A percentile compares a stretch with the other conserved stretches of the same genome.
Evolutionary conservation across 768 basidiomycete genomes (phyloP).

Genomic region (Cystobasidiopsis lactophilus): DNA sequence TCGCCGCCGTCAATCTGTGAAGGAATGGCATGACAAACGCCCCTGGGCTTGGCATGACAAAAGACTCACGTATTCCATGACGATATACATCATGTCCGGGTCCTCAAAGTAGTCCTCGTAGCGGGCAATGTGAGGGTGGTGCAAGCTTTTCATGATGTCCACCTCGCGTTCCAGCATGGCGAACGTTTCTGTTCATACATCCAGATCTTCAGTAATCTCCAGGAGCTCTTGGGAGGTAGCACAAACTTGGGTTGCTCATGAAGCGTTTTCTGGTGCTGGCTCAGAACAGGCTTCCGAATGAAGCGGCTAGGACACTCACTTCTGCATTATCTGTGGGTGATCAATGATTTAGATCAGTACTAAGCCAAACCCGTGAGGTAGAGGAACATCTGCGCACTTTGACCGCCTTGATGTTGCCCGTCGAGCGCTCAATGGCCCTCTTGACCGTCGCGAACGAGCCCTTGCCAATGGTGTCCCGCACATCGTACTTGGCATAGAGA

Average conservation of each 20-base stretch:
- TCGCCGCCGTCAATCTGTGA: conserved; percentile 65
- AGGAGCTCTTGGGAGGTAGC: background rate
- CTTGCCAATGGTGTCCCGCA: conserved; percentile 39
- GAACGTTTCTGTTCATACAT: conserved; percentile 12
- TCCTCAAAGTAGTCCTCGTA: conserved; percentile 56
- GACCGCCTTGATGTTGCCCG: conserved; percentile 58
- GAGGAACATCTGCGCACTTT: conserved; percentile 38
- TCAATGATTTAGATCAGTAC: background rate
- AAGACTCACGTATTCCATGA: conserved; percentile 8
- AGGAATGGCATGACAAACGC: background rate
- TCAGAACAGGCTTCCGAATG: background rate
- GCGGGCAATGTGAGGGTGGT: conserved; percentile 63
- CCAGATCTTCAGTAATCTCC: background rate
- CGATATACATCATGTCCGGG: conserved; percentile 28
- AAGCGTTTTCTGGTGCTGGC: background rate
- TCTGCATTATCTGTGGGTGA: background rate
- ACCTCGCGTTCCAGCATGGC: conserved; percentile 46
- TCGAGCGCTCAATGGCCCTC: conserved; percentile 49
- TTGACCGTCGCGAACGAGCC: conserved; percentile 81
- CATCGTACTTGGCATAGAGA: conserved; percentile 26
- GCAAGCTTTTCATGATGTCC: conserved; percentile 47
- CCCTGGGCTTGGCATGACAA: too few relatives aligned
- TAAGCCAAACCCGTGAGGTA: background rate
- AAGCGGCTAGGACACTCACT: background rate
- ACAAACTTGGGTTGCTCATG: background rate